Base-by-base conservation (phyloP, 75 land plant genomes). In the Cunninghamia lanceolata region DNA sequence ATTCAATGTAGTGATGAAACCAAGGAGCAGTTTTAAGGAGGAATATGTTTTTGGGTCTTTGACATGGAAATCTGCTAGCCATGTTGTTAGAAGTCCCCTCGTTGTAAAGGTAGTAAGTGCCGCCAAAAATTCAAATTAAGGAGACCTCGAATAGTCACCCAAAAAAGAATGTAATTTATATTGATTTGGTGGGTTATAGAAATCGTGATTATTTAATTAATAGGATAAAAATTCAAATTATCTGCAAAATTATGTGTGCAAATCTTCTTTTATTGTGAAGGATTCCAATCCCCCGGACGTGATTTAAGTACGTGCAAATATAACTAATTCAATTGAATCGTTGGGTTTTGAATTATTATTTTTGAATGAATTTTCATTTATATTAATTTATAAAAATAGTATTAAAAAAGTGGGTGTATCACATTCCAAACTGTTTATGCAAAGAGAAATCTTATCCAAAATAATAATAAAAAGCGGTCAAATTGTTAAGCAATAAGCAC, bases 1-100 rank as follows among this genome's bases (percentile, higher is more conserved):
- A 38, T 92, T 90, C 71, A 83, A 45, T 36, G 63, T 89, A 4
- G 90, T 85, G 39, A 28, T 92, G 21, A 79, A 45, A 47, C 46
- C 66, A 9, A 21, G 30, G 54, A n/a, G 32, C 13, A 88, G 83
- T 9, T 83, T 28, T 39, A 52, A 25, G 6, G 11, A 4, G 7
- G 79, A 73, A 1, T 88, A 80, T 47, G 50, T 53, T 10, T 88
- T 88, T 88, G 89, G 89, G 25, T 87, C 52, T 3, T 66, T 73
- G 4, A 87, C 53, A 19, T 88, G 84, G 89, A 87, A 43, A 32
- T 50, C 81, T 56, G 84, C 52, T 21, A 19, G 32, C 5, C 89
- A 88, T 81, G 46, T 42, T 46, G 89, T 88, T 10, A 16, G 84
- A 35, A 88, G 89, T 63, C 88, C 88, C 4, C 15, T 87, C 21